phyloP scores from a whole-genome alignment of 345 rosid species.

The Citrus trifoliata region DNA sequence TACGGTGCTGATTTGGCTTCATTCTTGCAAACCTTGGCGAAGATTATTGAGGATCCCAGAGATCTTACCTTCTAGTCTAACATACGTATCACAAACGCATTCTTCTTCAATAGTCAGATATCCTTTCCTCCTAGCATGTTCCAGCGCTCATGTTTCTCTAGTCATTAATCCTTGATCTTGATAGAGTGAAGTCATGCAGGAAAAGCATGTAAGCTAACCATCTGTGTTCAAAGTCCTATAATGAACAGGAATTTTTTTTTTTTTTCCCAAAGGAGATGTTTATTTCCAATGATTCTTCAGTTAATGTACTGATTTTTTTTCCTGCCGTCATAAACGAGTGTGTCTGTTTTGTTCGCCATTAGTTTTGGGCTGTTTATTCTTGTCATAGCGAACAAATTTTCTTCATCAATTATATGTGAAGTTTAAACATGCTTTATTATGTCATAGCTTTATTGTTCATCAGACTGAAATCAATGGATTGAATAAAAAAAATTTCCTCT shows the following conservation, averaged over 20 bases:
- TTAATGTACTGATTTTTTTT: neutral
- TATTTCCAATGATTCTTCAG: neutral
- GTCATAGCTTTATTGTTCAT: neutral
- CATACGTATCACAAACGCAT: neutral
- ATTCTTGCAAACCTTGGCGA: slow-evolving; percentile 87
- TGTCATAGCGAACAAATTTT: neutral
- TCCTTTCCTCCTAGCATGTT: slow-evolving; percentile 21
- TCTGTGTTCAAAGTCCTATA: neutral
- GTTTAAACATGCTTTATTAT: neutral
- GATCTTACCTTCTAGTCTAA: slow-evolving; percentile 67
- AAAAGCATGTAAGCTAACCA: slow-evolving; percentile 20
- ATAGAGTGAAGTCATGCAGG: slow-evolving; percentile 13
- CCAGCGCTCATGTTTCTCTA: slow-evolving; percentile 23
- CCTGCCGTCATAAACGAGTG: neutral
- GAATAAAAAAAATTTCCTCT: neutral
- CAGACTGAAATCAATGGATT: neutral
- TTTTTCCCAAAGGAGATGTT: slow-evolving; percentile 7
- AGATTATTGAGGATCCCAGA: slow-evolving; percentile 81
- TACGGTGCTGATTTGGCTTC: slow-evolving; percentile 93
- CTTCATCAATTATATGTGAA: neutral
- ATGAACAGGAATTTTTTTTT: slow-evolving; percentile 17
- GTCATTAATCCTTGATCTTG: slow-evolving; percentile 23
- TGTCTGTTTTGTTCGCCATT: neutral
- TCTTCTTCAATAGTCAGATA: slow-evolving; percentile 17
- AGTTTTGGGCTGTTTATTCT: neutral